Conservation (phyloP, 768 basidiomycete genomes). For the Lanmaoa rubissima region DNA sequence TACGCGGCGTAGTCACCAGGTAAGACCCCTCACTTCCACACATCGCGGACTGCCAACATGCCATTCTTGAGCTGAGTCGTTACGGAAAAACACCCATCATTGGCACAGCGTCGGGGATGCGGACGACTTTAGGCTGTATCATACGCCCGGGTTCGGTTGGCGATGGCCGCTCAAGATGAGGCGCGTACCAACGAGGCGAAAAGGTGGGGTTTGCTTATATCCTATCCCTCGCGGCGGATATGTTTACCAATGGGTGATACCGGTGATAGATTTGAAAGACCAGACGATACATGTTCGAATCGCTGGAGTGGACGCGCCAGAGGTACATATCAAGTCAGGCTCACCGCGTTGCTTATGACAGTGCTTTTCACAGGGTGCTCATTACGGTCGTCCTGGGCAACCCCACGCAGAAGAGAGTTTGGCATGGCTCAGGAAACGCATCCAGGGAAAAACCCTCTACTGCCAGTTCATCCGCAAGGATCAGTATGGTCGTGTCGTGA, state of each 20-base stretch:
- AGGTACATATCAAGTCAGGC: conserved; percentile 44
- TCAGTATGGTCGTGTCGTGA: conserved; percentile 80
- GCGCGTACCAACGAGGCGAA: conserved; percentile 52
- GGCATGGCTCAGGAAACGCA: conserved; percentile 59
- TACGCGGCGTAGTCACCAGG: conserved; percentile 83
- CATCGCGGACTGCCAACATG: neutral
- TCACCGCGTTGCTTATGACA: neutral
- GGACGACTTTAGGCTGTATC: conserved; percentile 84
- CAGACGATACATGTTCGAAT: conserved; percentile 86
- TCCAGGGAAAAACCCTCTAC: conserved; percentile 59
- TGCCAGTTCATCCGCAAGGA: conserved; percentile 76
- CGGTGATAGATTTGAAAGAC: conserved; percentile 60
- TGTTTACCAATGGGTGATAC: neutral
- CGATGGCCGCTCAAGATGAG: conserved; percentile 71
- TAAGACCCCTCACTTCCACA: conserved; percentile 32
- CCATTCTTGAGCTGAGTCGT: conserved; percentile 1
- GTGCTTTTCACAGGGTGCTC: conserved; percentile 50
- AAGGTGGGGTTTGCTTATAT: conserved; percentile 44
- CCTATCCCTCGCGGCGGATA: neutral
- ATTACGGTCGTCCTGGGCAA: conserved; percentile 83
- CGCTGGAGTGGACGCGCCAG: conserved; percentile 91
- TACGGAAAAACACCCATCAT: neutral
- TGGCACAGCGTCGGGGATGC: conserved; percentile 71
- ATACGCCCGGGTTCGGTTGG: conserved; percentile 79
- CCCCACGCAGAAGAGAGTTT: conserved; percentile 72